Evolutionary conservation across 2,329 filamentous ascomycete genomes (phyloP), one percentile per base, ranked within the genome.

Genomic region (Aspergillus cejpii): DNA sequence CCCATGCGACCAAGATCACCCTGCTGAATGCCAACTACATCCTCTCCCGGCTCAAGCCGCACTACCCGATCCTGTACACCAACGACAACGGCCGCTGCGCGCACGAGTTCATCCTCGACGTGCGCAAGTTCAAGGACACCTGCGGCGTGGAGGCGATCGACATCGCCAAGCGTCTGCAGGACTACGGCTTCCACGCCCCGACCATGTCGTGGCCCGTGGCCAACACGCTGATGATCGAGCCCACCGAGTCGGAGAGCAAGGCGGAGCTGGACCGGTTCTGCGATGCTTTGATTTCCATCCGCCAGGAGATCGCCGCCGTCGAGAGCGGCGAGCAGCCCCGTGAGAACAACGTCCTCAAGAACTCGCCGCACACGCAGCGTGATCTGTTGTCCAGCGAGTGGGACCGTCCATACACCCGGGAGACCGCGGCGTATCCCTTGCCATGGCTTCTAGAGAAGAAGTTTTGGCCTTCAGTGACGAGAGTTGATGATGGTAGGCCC

Each of bases 21-120:
- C 74, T 97, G n/a, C 80, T 97, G 39, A 96, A 95, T 67, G 91
- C 91, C 53, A 97, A 97, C 77, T 97, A 97, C 74, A 86, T 97
- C 63, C 84, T 95, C 60, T 83, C 86, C 40, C 85, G 86, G 44
- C 83, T 97, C 41, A 84, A 85, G 67, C 81, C 83, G 5, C 82
- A 96, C 73, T 97, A 92, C 70, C 77, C 80, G 1, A 91, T 97
- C 55, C 75, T 96, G n/a, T 96, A 96, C 74, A 94, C 88, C 55
- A 97, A 97, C 67, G 77, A 79, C 43, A 79, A 89, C 51, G 85
- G 84, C 17, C 86, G 90, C 44, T 97, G 91, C 65, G 91, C 91
- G 0, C 91, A 97, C 74, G 91, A 97, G 70, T 97, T 97, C 71
- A 97, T 97, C 66, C 80, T 97, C 26, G 91, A 97, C 58, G 79